Evolutionary conservation across 176 grass and related monocot species (phyloP).

Genomic region (Leersia perrieri): DNA sequence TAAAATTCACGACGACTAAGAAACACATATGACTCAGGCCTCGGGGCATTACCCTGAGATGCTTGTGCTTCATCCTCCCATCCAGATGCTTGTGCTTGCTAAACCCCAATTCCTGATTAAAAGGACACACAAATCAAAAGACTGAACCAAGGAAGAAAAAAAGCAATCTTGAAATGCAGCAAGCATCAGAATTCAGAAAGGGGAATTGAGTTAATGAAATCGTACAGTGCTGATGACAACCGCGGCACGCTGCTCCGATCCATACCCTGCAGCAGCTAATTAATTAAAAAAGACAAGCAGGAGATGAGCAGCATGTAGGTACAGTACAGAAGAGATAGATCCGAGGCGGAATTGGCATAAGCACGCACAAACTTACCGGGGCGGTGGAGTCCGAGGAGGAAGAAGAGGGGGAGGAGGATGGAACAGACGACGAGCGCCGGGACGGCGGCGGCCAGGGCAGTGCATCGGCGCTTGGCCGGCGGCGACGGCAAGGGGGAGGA

Average conservation of each 20-base stretch:
- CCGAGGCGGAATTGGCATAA: not conserved
- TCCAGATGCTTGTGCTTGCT: slow-evolving; percentile 38
- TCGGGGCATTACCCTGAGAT: slow-evolving; percentile 25
- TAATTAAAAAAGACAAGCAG: not conserved
- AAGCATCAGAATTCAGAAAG: not conserved
- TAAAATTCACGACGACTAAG: too few relatives aligned
- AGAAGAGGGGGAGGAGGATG: slow-evolving; percentile 60
- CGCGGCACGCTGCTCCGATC: slow-evolving; percentile 30
- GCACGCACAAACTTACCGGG: slow-evolving; percentile 19
- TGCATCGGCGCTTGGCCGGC: slow-evolving; percentile 63
- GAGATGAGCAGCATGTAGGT: too few relatives aligned
- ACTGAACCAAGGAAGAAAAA: not conserved
- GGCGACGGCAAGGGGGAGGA: slow-evolving; percentile 4
- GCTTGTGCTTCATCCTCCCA: slow-evolving; percentile 34
- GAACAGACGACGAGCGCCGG: slow-evolving; percentile 71
- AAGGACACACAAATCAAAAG: not conserved
- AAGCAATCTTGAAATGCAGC: not conserved
- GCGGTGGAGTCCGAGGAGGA: slow-evolving; percentile 71
- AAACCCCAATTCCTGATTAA: slow-evolving; percentile 22
- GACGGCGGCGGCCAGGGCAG: slow-evolving; percentile 48
- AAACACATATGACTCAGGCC: not conserved
- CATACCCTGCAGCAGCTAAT: slow-evolving; percentile 10
- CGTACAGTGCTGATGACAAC: slow-evolving; percentile 42
- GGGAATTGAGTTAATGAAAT: not conserved
- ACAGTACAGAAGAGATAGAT: too few relatives aligned